These are phyloP conservation scores for Globisporangium yorkense DNA, from an alignment of 352 stramenopile species.

Conservation along the genomic window DNA sequence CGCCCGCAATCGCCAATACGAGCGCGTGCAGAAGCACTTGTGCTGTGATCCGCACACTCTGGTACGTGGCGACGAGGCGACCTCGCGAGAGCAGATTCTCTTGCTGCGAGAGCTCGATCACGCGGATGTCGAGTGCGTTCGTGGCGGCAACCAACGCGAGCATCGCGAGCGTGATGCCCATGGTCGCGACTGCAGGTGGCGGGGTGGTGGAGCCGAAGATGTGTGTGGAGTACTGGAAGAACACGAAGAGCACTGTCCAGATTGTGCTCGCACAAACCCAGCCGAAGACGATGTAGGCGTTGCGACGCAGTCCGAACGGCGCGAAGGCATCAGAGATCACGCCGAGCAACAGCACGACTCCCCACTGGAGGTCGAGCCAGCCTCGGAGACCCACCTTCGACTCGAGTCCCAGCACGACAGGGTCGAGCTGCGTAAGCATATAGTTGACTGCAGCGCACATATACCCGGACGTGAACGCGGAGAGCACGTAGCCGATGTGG, in stretches of 20 bases:
- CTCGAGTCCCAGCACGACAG: too few species aligned
- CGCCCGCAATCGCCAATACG: slow-evolving; percentile 1
- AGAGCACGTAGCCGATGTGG: too few species aligned
- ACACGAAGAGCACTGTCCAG: slow-evolving; percentile 23
- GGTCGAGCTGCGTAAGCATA: too few species aligned
- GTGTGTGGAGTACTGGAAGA: slow-evolving; percentile 15
- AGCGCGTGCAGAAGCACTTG: slow-evolving; percentile 21
- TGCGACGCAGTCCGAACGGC: slow-evolving; percentile 10
- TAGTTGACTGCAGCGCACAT: too few species aligned
- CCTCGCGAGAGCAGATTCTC: slow-evolving; percentile 26
- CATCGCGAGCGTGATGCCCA: slow-evolving; percentile 18
- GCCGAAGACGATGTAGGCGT: slow-evolving; percentile 19
- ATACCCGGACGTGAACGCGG: too few species aligned
- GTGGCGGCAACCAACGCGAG: slow-evolving; percentile 22
- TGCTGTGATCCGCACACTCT: slow-evolving; percentile 21
- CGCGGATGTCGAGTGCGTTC: slow-evolving; percentile 27
- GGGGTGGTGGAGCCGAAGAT: not conserved
- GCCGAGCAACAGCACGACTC: slow-evolving; percentile 25
- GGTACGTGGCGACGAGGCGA: slow-evolving; percentile 24
- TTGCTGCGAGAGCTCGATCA: slow-evolving; percentile 42
- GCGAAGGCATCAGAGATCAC: slow-evolving; percentile 24
- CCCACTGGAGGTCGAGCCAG: slow-evolving; percentile 26
- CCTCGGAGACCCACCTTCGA: slow-evolving; percentile 7
- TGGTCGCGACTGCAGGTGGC: too few species aligned
- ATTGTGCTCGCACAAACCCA: slow-evolving; percentile 19